A percentile compares a stretch with the other conserved stretches of the same genome.
phyloP scores from a whole-genome alignment of 192 early-diverging fungal genomes.

The Allomyces macrogynus region DNA sequence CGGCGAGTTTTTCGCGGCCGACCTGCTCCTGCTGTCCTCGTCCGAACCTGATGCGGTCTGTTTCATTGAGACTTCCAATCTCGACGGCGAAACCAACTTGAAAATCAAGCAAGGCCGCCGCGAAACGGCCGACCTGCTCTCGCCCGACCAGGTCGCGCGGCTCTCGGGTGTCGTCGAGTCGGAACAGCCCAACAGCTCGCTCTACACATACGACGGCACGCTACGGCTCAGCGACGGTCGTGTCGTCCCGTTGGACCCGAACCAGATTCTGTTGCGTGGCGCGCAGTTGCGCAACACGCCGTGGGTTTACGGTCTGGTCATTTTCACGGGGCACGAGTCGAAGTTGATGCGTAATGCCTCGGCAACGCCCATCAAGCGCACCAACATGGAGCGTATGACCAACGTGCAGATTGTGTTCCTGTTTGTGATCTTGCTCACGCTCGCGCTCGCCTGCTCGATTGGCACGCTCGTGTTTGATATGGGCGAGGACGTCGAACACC shows the following conservation, averaged over 20 bases:
- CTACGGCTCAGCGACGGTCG: slow-evolving; percentile 17
- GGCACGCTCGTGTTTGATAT: slow-evolving; percentile 48
- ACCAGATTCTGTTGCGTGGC: slow-evolving; percentile 80
- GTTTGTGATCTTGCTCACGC: slow-evolving; percentile 62
- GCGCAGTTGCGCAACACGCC: slow-evolving; percentile 82
- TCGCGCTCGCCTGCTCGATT: slow-evolving; percentile 71
- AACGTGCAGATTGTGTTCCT: slow-evolving; percentile 87
- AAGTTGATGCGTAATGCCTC: slow-evolving; percentile 93
- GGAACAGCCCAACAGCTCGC: slow-evolving; percentile 34
- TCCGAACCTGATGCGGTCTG: slow-evolving; percentile 42
- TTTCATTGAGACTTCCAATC: slow-evolving; percentile 56
- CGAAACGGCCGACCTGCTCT: slow-evolving; percentile 22
- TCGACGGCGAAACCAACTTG: slow-evolving; percentile 69
- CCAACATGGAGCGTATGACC: slow-evolving; percentile 71
- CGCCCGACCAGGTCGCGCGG: slow-evolving; percentile 29
- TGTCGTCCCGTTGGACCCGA: slow-evolving; percentile 71
- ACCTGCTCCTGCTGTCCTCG: slow-evolving; percentile 40
- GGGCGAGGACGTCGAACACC: slow-evolving; percentile 13
- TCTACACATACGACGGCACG: slow-evolving; percentile 44
- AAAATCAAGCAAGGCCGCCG: slow-evolving; percentile 40
- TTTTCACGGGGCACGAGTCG: slow-evolving; percentile 94
- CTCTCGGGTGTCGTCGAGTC: slow-evolving; percentile 26
- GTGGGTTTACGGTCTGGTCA: slow-evolving; percentile 82
- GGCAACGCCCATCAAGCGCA: slow-evolving; percentile 78
- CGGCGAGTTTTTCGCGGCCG: slow-evolving; percentile 40